Percentiles rank a stretch among this genome's conserved stretches.
phyloP scores from a whole-genome alignment of 371 early-diverging fungal genomes.

The Rhizopus delemar region DNA sequence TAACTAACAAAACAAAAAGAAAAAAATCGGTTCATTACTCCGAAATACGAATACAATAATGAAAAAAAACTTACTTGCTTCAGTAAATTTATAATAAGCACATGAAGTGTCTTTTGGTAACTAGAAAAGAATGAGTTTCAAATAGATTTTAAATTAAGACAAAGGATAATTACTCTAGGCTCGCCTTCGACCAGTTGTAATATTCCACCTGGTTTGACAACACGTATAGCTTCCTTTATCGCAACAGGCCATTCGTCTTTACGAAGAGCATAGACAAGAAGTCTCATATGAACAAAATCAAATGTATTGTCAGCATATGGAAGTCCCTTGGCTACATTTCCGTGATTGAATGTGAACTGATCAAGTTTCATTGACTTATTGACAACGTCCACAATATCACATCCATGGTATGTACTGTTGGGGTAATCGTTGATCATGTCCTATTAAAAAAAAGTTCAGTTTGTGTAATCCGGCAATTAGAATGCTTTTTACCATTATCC shows the following conservation, averaged over 20 bases:
- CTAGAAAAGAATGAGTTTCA: too few species aligned
- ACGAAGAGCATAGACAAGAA: conserved; percentile 51
- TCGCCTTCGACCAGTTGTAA: conserved; percentile 53
- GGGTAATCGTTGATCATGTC: conserved; percentile 26
- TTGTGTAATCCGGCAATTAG: neutral
- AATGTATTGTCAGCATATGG: conserved; percentile 59
- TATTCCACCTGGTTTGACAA: conserved; percentile 59
- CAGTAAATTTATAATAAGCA: too few species aligned
- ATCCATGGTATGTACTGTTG: conserved; percentile 9
- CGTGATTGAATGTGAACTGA: conserved; percentile 44
- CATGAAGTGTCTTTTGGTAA: too few species aligned
- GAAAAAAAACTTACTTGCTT: neutral
- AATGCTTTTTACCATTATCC: conserved; percentile 51
- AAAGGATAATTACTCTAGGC: conserved; percentile 11
- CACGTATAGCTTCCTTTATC: conserved; percentile 51
- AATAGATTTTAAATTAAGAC: too few species aligned
- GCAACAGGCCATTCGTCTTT: conserved; percentile 51
- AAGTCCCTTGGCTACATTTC: conserved; percentile 50
- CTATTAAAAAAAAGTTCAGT: conserved; percentile 1
- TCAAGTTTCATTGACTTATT: conserved; percentile 44
- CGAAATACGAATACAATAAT: too few species aligned
- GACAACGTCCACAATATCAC: conserved; percentile 56
- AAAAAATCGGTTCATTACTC: too few species aligned
- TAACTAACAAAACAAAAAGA: neutral
- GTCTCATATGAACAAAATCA: conserved; percentile 58